phyloP scores from a whole-genome alignment of 371 early-diverging fungal species.

The Zopfochytrium polystomum region DNA sequence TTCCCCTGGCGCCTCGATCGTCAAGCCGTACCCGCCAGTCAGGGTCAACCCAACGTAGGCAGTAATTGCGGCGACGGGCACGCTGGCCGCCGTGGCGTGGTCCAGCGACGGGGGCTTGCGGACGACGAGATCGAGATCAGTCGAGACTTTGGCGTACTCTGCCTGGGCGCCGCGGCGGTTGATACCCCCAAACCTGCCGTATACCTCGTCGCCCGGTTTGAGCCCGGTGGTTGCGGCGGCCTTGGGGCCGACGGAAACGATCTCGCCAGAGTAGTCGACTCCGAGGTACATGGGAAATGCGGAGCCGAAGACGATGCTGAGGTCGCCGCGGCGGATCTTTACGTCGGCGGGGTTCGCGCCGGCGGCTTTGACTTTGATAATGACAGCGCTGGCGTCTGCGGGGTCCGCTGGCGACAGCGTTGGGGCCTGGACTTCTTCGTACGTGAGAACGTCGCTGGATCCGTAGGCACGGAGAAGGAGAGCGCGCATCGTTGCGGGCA shows the following conservation, averaged over 20 bases:
- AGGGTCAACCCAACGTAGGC: slow-evolving; percentile 46
- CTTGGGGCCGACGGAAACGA: slow-evolving; percentile 42
- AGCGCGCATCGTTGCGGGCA: not conserved
- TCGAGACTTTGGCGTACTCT: slow-evolving; percentile 30
- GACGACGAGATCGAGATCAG: slow-evolving; percentile 34
- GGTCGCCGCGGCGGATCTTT: slow-evolving; percentile 39
- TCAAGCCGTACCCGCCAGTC: slow-evolving; percentile 23
- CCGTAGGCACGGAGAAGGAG: slow-evolving; percentile 12
- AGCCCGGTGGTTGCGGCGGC: slow-evolving; percentile 32
- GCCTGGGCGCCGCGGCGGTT: slow-evolving; percentile 47
- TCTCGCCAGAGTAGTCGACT: slow-evolving; percentile 48
- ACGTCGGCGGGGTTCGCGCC: slow-evolving; percentile 66
- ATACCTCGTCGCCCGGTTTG: slow-evolving; percentile 53
- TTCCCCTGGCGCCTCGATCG: slow-evolving; percentile 15
- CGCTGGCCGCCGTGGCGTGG: slow-evolving; percentile 49
- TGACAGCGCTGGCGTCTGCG: slow-evolving; percentile 42
- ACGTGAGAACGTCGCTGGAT: slow-evolving; percentile 32
- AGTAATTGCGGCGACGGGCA: slow-evolving; percentile 45
- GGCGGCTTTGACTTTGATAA: slow-evolving; percentile 56
- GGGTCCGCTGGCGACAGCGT: slow-evolving; percentile 23
- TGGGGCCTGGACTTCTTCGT: slow-evolving; percentile 33
- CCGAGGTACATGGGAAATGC: slow-evolving; percentile 41
- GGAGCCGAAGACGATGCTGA: slow-evolving; percentile 7
- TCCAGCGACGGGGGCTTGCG: slow-evolving; percentile 47
- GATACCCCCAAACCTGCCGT: slow-evolving; percentile 36